Evolutionary conservation across 352 stramenopile genomes (phyloP).

Genomic region (Phytophthora fragariaefolia): DNA sequence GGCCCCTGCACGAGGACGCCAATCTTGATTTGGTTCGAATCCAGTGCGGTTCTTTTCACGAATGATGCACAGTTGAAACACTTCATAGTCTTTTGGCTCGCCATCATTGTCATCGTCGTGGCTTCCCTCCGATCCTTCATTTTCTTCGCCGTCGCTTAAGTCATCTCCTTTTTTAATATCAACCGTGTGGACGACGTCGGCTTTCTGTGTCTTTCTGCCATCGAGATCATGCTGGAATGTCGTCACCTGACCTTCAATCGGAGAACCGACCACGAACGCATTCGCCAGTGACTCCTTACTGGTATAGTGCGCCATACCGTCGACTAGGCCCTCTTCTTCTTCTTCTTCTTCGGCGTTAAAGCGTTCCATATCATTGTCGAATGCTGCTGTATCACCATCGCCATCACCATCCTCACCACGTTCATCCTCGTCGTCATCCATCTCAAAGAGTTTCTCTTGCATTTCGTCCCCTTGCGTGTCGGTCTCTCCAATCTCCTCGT

Average conservation of each 20-base stretch:
- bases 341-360: constrained; percentile 16
- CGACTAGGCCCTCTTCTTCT: constrained; percentile 19
- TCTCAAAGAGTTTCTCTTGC: constrained; percentile 63
- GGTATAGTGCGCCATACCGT: constrained; percentile 24
- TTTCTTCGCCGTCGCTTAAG: constrained; percentile 18
- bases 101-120: constrained; percentile 50
- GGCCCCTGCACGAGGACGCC: constrained; percentile 59
- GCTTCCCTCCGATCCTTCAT: constrained; percentile 45
- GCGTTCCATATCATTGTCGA: constrained; percentile 23
- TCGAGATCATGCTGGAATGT: constrained; percentile 42
- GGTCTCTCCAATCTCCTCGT: constrained; percentile 34
- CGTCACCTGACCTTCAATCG: constrained; percentile 28
- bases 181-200: constrained; percentile 37
- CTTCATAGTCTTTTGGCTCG: constrained; percentile 68
- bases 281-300: constrained; percentile 12
- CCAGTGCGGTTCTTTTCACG: constrained; percentile 82
- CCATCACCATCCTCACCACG: constrained; percentile 19
- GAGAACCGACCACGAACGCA: constrained; percentile 27
- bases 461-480: constrained; percentile 32
- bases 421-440: constrained; percentile 53
- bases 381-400: not conserved
- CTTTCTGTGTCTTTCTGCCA: constrained; percentile 32
- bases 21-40: constrained; percentile 84
- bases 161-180: constrained; percentile 42
- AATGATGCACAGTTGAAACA: constrained; percentile 74